Evolutionary conservation across 352 stramenopile genomes (phyloP), one percentile per base, ranked within the genome.

Genomic region (Globisporangium cederbergense): DNA sequence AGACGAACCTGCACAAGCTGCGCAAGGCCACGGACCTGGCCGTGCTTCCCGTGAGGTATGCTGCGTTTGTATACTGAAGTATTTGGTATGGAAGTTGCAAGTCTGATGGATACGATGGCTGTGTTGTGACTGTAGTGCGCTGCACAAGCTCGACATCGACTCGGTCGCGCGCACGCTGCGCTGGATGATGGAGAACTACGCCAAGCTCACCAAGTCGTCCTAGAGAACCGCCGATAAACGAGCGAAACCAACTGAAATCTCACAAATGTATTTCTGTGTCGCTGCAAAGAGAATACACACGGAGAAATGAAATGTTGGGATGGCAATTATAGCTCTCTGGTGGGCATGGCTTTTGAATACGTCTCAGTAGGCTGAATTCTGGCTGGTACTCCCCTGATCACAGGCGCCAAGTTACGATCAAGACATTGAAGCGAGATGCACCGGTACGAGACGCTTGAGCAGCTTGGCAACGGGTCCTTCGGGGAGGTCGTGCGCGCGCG

Each of bases 391-490:
- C 40, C 40, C 40, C 40, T 40, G 34, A 40, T 10, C 25, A 28
- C 25, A 28, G 25, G 25, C 25, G 25, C 25, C 25, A 28, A 28
- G 25, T 28, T 2, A 28, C 25, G 25, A 28, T 2, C 25, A 28
- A 28, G 25, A 28, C 25, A 28, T 28, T 1, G 25, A 28, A 28
- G 25, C 55, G 46, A 34, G n/a, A 22, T 96, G 88, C 97, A 98
- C 64, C 81, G 89, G 14, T 98, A 98, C 73, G 91, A 97, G 75
- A 75, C 97, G 38, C 86, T 96, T 10, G 93, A 98, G 67, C 77
- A 83, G 52, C 73, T 98, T 18, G 96, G 96, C 25, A 91, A 98
- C 71, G 95, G 95, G 28, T 95, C 96, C 38, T 98, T 98, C 65
- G 93, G 95, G 8, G 91, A 95, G 45, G 96, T 98, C 22, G 76